Percentiles rank a stretch among this genome's conserved stretches.
Evolutionary conservation across 768 basidiomycete species (phyloP).

Genomic region (Podaxis pistillaris): DNA sequence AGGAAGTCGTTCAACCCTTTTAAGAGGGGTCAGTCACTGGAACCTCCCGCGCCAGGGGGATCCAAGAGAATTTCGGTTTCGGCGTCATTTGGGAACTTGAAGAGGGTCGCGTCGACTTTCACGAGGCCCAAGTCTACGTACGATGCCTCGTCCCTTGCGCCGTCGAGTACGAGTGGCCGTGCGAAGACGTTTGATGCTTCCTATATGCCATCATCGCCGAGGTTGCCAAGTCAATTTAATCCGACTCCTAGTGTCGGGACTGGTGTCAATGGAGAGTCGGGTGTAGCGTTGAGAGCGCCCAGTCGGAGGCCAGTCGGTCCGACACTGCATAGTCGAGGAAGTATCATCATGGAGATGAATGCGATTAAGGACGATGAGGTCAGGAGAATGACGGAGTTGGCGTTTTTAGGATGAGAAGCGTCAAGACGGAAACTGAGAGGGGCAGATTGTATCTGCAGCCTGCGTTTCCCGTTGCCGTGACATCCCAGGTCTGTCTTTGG

Average conservation of each 20-base stretch:
- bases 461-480: constrained; percentile 3
- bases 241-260: neutral
- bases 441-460: neutral
- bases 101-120: constrained; percentile 2
- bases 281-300: neutral
- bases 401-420: constrained; percentile 47
- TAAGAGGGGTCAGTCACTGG: constrained; percentile 28
- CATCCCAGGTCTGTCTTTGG: neutral
- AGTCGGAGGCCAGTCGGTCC: constrained; percentile 31
- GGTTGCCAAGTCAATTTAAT: constrained; percentile 19
- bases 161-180: constrained; percentile 12
- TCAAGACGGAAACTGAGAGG: neutral
- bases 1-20: constrained; percentile 37
- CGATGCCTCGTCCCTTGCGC: constrained; percentile 1
- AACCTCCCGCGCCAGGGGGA: constrained; percentile 8
- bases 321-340: constrained; percentile 57
- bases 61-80: neutral
- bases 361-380: constrained; percentile 67
- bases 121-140: neutral
- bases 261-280: neutral
- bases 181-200: constrained; percentile 28
- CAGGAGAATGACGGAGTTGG: constrained; percentile 68
- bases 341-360: constrained; percentile 50
- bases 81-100: constrained; percentile 3
- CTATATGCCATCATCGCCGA: constrained; percentile 39